Evolutionary conservation across 2,329 filamentous ascomycete genomes (phyloP).

Genomic region (Ophiocordyceps unilateralis): DNA sequence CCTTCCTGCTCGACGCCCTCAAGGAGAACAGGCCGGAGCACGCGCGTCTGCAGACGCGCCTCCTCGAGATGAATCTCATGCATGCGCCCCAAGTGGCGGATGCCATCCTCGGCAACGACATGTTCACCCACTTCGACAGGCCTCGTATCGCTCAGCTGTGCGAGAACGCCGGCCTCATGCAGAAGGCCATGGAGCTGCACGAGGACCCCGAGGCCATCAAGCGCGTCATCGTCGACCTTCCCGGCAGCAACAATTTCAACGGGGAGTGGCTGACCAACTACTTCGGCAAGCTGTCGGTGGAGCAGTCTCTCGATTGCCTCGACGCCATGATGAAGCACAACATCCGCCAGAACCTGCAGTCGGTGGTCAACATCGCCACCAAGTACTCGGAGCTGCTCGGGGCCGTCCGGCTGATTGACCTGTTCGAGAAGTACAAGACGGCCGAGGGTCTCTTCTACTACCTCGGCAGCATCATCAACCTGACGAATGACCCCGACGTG

Average conservation of each 20-base stretch:
- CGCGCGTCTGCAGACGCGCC: slow-evolving; percentile 77
- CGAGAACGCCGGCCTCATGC: slow-evolving; percentile 75
- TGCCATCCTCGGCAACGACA: slow-evolving; percentile 92
- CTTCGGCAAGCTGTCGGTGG: slow-evolving; percentile 88
- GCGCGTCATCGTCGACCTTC: slow-evolving; percentile 71
- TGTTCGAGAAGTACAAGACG: slow-evolving; percentile 96
- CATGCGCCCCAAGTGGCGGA: slow-evolving; percentile 96
- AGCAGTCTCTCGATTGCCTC: slow-evolving; percentile 84
- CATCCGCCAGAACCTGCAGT: slow-evolving; percentile 90
- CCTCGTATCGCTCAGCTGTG: slow-evolving; percentile 75
- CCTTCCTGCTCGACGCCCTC: slow-evolving; percentile 90
- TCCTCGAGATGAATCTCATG: slow-evolving; percentile 94
- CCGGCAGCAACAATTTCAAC: slow-evolving; percentile 68
- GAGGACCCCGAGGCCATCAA: slow-evolving; percentile 83
- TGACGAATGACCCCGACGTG: slow-evolving; percentile 88
- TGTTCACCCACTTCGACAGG: slow-evolving; percentile 97
- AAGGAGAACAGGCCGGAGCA: slow-evolving; percentile 93
- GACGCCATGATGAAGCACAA: slow-evolving; percentile 94
- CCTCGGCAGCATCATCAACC: slow-evolving; percentile 91
- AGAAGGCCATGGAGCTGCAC: slow-evolving; percentile 85
- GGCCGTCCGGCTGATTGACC: slow-evolving; percentile 70
- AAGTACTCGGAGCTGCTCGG: slow-evolving; percentile 96
- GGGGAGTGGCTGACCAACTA: slow-evolving; percentile 83
- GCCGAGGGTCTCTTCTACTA: slow-evolving; percentile 97
- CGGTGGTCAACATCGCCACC: slow-evolving; percentile 87